Base-by-base conservation (phyloP, 495 filamentous ascomycete genomes). In the Hypoxylon rickii region DNA sequence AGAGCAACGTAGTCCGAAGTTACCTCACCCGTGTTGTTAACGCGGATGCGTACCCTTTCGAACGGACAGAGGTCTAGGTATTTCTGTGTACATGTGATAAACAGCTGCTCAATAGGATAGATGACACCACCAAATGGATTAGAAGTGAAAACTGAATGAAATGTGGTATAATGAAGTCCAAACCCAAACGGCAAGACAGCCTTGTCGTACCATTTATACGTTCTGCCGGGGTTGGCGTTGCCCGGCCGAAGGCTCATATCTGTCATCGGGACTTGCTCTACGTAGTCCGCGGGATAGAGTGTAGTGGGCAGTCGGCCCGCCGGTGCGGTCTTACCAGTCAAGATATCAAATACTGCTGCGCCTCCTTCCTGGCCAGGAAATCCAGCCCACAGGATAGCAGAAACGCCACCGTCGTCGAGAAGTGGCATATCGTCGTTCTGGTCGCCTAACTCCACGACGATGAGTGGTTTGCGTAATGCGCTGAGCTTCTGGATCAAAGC, bases 241-340 rank as follows among this genome's bases (percentile, higher is more conserved):
- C 53, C 54, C 5, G 74, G 72, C 1, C 71, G 66, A 3, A 78
- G 64, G 24, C 44, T 66, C 75, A 78, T 78, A 33, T 78, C 68
- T 0, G 70, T 73, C 64, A 74, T 68, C 21, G 68, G 63, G 2
- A 72, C 64, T n/a, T 63, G 52, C 5, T 63, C 39, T 12, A 69
- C 70, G 53, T 74, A 79, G 20, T 53, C 65, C 3, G 67, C 58
- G 2, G 74, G 74, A 44, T 79, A 79, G 47, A 72, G 51, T 1
- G 81, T 86, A 31, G 83, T 83, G 0, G 84, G 82, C 1, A 87
- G 70, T 32, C 84, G 80, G n/a, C 80, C 85, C 3, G 79, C 82
- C 0, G 82, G 83, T 21, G 77, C 72, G 4, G 68, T 70, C 7
- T 63, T 67, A 3, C 82, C 83, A 22, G 74, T 79, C 20, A 86